Base-by-base conservation (phyloP, 1,284 basidiomycete genomes). In the Anthracocystis setariae region DNA sequence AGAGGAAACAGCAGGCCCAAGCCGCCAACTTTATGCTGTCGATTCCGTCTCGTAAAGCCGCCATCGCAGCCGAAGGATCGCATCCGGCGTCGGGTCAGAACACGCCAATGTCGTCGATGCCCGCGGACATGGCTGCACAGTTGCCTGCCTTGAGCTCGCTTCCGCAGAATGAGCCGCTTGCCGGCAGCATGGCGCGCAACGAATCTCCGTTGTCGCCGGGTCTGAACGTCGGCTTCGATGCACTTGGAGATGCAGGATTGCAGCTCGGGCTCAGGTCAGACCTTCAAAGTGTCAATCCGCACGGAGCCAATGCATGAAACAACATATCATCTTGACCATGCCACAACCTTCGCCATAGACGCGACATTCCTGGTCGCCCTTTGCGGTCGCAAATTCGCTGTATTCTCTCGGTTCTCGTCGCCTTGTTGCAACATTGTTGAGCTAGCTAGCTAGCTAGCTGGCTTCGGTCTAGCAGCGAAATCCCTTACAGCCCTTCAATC, bases 91-190 rank as follows among this genome's bases (percentile, higher is more conserved):
- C 69, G 1, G 74, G 76, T 4, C 72, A 76, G 49, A 62, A 49
- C 15, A 74, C 74, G 20, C 76, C 76, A 0, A 78, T 78, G 59
- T 73, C 72, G 12, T 73, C 70, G 47, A 65, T 78, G 72, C 74
- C 76, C 7, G 54, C 40, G 10, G 74, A 78, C 23, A 76, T 78
- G 50, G 60, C 51, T 0, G 65, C 74, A 20, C 64, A 71, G 10
- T 55, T 76, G 10, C 74, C 76, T 2, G 50, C 59, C 1, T 24
- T 77, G 46, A 65, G 57, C 46, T 65, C 65, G 46, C 52, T 69
- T 33, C 57, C 61, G 23, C 60, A 57, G 5, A 57, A 51, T n/a
- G 52, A 63, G 38, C 47, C 65, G 20, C 17, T 50, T 25, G 45
- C 64, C 7, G 60, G 60, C 40, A 61, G 55, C n/a, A 37, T 73